These are phyloP conservation scores for Phytophthora multivora DNA, from an alignment of 352 stramenopile genomes.

Conservation along the genomic window DNA sequence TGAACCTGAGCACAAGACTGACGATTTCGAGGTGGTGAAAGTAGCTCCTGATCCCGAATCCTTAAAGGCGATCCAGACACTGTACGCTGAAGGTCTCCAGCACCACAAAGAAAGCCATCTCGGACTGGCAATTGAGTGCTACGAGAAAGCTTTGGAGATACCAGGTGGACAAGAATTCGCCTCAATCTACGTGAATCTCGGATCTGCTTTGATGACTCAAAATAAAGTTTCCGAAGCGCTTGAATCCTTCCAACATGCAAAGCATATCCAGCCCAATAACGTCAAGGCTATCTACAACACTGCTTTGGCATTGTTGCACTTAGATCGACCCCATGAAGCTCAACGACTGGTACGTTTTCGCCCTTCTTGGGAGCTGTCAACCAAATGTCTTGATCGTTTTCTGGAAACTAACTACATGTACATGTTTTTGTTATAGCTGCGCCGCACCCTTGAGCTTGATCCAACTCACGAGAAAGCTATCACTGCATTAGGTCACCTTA, in stretches of 20 bases:
- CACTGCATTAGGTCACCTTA: conserved; percentile 35
- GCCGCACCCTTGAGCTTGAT: conserved; percentile 42
- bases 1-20: neutral
- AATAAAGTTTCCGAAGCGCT: conserved; percentile 44
- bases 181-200: conserved; percentile 74
- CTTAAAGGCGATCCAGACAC: conserved; percentile 44
- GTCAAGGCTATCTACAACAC: conserved; percentile 66
- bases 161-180: conserved; percentile 48
- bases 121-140: conserved; percentile 49
- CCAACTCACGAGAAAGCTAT: conserved; percentile 41
- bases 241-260: conserved; percentile 41
- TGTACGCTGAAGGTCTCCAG: conserved; percentile 68
- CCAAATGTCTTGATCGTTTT: neutral
- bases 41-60: conserved; percentile 15
- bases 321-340: conserved; percentile 33
- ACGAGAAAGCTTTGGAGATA: conserved; percentile 53
- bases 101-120: conserved; percentile 61
- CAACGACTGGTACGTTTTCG: conserved; percentile 33
- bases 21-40: conserved; percentile 5
- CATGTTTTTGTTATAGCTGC: conserved; percentile 28
- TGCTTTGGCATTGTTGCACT: conserved; percentile 53
- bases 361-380: conserved; percentile 8
- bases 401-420: neutral
- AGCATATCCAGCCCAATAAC: conserved; percentile 58
- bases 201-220: conserved; percentile 55